Evolutionary conservation across 768 basidiomycete genomes (phyloP).

Genomic region (Lactifluus piperatus): DNA sequence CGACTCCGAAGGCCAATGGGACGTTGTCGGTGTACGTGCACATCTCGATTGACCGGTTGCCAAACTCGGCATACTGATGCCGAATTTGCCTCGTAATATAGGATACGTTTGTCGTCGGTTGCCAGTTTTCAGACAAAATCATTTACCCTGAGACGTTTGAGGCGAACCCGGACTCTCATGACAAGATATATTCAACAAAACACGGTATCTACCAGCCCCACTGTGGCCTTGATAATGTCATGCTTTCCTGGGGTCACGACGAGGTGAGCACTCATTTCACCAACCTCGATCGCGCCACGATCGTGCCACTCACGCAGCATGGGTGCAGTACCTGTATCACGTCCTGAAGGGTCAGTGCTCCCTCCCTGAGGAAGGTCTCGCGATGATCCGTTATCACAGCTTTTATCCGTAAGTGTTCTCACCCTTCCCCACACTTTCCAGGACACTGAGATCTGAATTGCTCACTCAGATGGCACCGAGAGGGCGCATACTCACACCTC

Average conservation of each 20-base stretch:
- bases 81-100: slow-evolving; percentile 19
- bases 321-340: slow-evolving; percentile 65
- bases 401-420: slow-evolving; percentile 65
- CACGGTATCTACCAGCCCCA: slow-evolving; percentile 69
- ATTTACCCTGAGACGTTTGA: slow-evolving; percentile 74
- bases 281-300: background rate
- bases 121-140: slow-evolving; percentile 75
- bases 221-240: slow-evolving; percentile 79
- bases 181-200: slow-evolving; percentile 60
- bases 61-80: slow-evolving; percentile 1
- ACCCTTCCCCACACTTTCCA: background rate
- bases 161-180: slow-evolving; percentile 59
- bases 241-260: slow-evolving; percentile 89
- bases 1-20: slow-evolving; percentile 87
- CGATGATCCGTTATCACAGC: slow-evolving; percentile 92
- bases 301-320: background rate
- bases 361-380: slow-evolving; percentile 72
- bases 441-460: background rate
- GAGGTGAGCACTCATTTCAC: slow-evolving; percentile 44
- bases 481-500: slow-evolving; percentile 75
- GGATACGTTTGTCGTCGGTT: slow-evolving; percentile 79
- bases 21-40: slow-evolving; percentile 72
- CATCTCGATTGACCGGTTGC: background rate
- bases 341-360: slow-evolving; percentile 76
- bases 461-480: slow-evolving; percentile 69